A percentile compares a stretch with the other conserved stretches of the same genome.
Conservation (phyloP, 1,139 yeast species). For the Kodamaea plutei region DNA sequence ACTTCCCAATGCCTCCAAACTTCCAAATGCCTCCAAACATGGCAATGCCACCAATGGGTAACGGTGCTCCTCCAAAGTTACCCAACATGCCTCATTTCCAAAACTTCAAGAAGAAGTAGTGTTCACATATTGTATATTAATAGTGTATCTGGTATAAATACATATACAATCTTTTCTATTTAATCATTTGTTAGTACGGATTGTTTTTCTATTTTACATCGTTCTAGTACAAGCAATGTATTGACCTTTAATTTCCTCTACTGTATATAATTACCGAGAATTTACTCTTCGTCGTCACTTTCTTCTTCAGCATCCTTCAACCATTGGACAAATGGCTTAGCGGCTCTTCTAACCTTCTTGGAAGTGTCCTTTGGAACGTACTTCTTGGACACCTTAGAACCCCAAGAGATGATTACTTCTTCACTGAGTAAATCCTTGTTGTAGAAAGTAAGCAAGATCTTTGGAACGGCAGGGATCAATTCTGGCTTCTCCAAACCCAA, state of each 20-base stretch:
- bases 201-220: no score
- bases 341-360: constrained; percentile 93
- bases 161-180: neutral
- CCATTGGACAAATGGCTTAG: constrained; percentile 94
- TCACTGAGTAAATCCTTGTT: constrained; percentile 82
- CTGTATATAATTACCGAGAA: no score
- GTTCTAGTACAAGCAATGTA: no score
- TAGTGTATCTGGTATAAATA: neutral
- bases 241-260: no score
- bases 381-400: constrained; percentile 87
- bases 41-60: constrained; percentile 23
- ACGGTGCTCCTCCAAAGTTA: constrained; percentile 19
- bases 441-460: constrained; percentile 75
- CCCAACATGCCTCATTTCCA: constrained; percentile 18
- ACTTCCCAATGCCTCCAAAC: constrained; percentile 18
- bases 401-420: constrained; percentile 79
- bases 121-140: constrained; percentile 3
- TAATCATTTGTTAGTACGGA: neutral
- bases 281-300: constrained; percentile 53
- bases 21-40: constrained; percentile 6
- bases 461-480: constrained; percentile 72
- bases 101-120: constrained; percentile 14
- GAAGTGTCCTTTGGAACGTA: constrained; percentile 89
- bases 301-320: constrained; percentile 80
- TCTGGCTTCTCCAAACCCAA: constrained; percentile 79